A percentile compares a stretch with the other conserved stretches of the same genome.
Evolutionary conservation across 2,329 filamentous ascomycete genomes (phyloP).

Genomic region (Xylariomycetidae sp.): DNA sequence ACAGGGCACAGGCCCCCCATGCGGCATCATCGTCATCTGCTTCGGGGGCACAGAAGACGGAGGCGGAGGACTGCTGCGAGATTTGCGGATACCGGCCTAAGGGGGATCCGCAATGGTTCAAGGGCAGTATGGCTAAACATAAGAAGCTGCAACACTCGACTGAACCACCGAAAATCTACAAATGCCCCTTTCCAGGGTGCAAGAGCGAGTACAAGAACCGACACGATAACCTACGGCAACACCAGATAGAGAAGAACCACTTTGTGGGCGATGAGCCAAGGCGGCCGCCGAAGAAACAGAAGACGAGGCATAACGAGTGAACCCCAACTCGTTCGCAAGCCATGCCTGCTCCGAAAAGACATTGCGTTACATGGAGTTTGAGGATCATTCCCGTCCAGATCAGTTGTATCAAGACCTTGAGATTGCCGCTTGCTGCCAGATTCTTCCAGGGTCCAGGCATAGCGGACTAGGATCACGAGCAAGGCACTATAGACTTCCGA

Average conservation of each 20-base stretch:
- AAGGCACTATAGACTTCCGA: no score
- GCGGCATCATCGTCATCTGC: constrained; percentile 10
- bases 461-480: no score
- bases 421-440: no score
- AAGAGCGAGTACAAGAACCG: constrained; percentile 50
- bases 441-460: no score
- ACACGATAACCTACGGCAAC: constrained; percentile 49
- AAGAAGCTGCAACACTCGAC: constrained; percentile 47
- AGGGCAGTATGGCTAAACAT: constrained; percentile 53
- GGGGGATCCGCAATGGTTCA: constrained; percentile 53
- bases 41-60: constrained; percentile 27
- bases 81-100: constrained; percentile 50
- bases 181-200: constrained; percentile 48
- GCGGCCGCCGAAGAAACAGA: constrained; percentile 43
- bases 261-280: constrained; percentile 36
- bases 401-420: no score
- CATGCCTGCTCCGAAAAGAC: no score
- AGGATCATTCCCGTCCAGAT: no score
- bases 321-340: no score
- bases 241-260: constrained; percentile 51
- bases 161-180: constrained; percentile 44
- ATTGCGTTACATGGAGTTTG: no score
- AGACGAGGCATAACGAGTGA: no score
- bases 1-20: constrained; percentile 2
- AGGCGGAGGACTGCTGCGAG: constrained; percentile 41